Conservation (phyloP, 805 yeast genomes). For the Schwanniomyces occidentalis region DNA sequence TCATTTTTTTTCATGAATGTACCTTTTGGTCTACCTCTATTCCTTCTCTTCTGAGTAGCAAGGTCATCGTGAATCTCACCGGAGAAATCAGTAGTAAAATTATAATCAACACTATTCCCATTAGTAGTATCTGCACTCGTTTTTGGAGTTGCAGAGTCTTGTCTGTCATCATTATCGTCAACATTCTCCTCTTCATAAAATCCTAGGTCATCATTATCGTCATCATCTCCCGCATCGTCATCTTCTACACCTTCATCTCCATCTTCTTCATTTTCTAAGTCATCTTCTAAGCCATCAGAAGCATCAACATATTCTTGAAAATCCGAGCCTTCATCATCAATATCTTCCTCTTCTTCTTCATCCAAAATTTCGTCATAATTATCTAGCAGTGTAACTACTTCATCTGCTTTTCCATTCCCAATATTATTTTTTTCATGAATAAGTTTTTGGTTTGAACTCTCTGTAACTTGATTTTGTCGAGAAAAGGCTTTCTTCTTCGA, state of each 20-base stretch:
- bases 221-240: slow-evolving; percentile 12
- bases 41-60: no score
- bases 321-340: slow-evolving; percentile 15
- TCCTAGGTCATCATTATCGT: slow-evolving; percentile 9
- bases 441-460: no score
- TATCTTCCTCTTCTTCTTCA: slow-evolving; percentile 16
- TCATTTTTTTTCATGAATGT: no score
- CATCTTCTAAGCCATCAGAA: slow-evolving; percentile 21
- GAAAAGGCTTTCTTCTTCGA: slow-evolving; percentile 2
- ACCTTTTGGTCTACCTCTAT: no score
- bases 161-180: slow-evolving; percentile 8
- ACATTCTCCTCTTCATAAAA: slow-evolving; percentile 14
- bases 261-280: slow-evolving; percentile 13
- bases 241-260: slow-evolving; percentile 15
- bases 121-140: background rate
- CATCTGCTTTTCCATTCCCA: background rate
- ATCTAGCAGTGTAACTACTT: background rate
- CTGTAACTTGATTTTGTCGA: background rate
- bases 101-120: slow-evolving; percentile 1
- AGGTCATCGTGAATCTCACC: no score
- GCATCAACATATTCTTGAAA: slow-evolving; percentile 23
- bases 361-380: slow-evolving; percentile 10
- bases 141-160: background rate
- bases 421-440: no score
- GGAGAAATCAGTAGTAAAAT: no score